Evolutionary conservation across 23 red algal genomes (phyloP).

Genomic region (Gracilaria caudata): DNA sequence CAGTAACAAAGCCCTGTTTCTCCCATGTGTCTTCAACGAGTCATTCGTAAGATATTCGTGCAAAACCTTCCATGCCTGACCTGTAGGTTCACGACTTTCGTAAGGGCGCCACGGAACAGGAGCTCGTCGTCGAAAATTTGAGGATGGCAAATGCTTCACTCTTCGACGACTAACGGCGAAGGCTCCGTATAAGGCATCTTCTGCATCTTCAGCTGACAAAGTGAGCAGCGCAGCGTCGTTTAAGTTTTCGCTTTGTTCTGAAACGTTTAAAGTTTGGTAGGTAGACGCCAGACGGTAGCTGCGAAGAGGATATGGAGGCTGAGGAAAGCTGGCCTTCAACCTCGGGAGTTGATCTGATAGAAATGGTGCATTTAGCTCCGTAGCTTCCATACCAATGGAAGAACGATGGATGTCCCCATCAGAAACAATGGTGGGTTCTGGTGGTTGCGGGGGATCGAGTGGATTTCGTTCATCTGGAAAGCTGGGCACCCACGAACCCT

Average conservation of each 20-base stretch:
- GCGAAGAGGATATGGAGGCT: conserved; percentile 49
- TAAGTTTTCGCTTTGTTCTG: conserved; percentile 41
- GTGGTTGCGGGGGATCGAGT: conserved; percentile 56
- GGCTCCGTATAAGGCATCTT: conserved; percentile 53
- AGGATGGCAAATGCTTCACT: neutral
- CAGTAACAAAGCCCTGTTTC: conserved; percentile 51
- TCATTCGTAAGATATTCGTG: conserved; percentile 64
- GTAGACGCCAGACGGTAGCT: neutral
- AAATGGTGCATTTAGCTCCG: conserved; percentile 24
- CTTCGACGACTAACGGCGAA: conserved; percentile 48
- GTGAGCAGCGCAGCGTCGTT: conserved; percentile 10
- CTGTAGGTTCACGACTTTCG: conserved; percentile 6
- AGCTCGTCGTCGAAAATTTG: neutral
- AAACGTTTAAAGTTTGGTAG: conserved; percentile 25
- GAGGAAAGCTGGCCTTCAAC: conserved; percentile 25
- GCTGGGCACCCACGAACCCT: conserved; percentile 65
- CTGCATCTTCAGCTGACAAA: conserved; percentile 51
- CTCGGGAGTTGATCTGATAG: conserved; percentile 55
- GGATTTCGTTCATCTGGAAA: conserved; percentile 55
- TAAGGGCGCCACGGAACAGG: conserved; percentile 49
- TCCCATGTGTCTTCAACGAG: conserved; percentile 51
- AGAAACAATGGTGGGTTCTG: conserved; percentile 64
- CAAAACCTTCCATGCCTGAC: conserved; percentile 63
- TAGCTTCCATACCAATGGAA: conserved; percentile 25
- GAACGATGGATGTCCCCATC: conserved; percentile 47